Evolutionary conservation across 148 eudicot species (phyloP).

Genomic region (Chenopodium suecicum): DNA sequence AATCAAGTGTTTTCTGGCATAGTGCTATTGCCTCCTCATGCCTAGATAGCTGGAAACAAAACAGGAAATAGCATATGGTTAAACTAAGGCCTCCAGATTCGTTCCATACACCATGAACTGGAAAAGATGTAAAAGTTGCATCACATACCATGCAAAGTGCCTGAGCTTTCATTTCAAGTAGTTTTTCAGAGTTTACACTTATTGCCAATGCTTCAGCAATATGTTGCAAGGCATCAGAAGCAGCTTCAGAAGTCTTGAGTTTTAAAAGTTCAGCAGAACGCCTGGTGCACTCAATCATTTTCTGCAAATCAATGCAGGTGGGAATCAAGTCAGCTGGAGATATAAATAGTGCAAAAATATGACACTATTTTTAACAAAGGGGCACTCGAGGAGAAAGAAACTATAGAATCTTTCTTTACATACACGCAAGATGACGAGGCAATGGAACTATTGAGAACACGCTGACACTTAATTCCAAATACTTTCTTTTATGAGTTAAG

Average conservation of each 20-base stretch:
- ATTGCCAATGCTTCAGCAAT: conserved; percentile 56
- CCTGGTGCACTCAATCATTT: conserved; percentile 46
- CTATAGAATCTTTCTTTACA: not conserved
- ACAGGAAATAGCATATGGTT: conserved; percentile 22
- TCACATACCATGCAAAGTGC: conserved; percentile 67
- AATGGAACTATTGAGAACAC: not conserved
- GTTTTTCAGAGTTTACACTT: conserved; percentile 70
- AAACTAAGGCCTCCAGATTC: conserved; percentile 11
- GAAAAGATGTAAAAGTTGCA: conserved; percentile 11
- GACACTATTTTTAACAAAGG: not conserved
- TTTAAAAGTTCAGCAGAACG: conserved; percentile 63
- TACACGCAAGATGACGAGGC: not conserved
- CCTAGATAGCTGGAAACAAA: conserved; percentile 52
- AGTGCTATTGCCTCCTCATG: conserved; percentile 70
- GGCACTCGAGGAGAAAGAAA: not conserved
- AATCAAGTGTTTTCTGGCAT: conserved; percentile 70
- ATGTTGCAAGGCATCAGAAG: conserved; percentile 48
- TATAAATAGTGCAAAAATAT: conserved; percentile 2
- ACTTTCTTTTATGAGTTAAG: not conserved
- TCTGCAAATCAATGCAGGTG: conserved; percentile 43
- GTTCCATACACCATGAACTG: not conserved
- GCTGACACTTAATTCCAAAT: not conserved
- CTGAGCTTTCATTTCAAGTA: conserved; percentile 83
- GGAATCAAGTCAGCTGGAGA: not conserved
- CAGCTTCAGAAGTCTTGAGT: conserved; percentile 53